Evolutionary conservation across 805 yeast species (phyloP), one percentile per base, ranked within the genome.

Genomic region (Candida succiphila): DNA sequence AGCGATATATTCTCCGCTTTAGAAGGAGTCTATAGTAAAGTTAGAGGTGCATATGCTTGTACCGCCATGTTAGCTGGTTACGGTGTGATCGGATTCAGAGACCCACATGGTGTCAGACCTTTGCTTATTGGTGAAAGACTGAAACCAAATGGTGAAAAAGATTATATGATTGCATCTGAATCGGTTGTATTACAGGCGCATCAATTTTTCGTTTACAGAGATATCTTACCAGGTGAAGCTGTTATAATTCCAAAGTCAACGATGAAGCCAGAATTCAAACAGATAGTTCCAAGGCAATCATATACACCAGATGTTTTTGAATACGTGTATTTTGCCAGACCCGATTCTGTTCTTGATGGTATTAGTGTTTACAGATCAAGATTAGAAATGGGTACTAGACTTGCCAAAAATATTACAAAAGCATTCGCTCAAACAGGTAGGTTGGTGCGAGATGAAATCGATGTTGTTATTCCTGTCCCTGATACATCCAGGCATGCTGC

Each of bases 401-500:
- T 92, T 37, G 98, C 97, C 5, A 61, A 69, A 33, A 81, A 76
- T 49, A 80, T 92, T 41, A 44, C 56, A 19, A 40, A 53, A 16
- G 49, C 59, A 12, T 65, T 72, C 37, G 44, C 51, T 17, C 28
- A 33, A 1, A 62, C 61, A 14, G 63, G 62, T 13, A 64, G 65
- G 36, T 60, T 65, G 16, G 67, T 67, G 31, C 57, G 63, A 27
- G 59, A 68, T 33, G 73, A 73, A 39, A 79, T 92, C 36, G 98
- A 92, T 49, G 98, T 89, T 30, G 95, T 92, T 25, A 85, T 92
- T 37, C 96, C 98, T 2, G 98, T 92, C 12, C 98, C 98, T 9
- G 98, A 92, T 56, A 92, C 98, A 7, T 79, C 97, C n/a, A 75
- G 97, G 59, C 88, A 94, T 28, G 79, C 95, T 17, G 97, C 97